phyloP scores from a whole-genome alignment of 1,139 yeast genomes.

The Yamadazyma dushanensis region DNA sequence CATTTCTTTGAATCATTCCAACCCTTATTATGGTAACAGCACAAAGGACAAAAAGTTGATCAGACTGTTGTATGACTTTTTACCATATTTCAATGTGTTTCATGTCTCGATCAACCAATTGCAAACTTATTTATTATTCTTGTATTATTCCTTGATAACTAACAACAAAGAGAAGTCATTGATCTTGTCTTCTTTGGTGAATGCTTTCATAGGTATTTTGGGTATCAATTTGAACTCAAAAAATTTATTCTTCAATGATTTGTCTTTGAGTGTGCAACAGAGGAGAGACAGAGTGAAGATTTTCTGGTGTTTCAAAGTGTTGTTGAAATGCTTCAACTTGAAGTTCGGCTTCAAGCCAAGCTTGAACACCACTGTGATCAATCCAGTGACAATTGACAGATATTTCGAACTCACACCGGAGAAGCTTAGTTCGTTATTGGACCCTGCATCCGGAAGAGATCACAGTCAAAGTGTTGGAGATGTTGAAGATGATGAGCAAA shows the following conservation, averaged over 20 bases:
- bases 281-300: slow-evolving; percentile 54
- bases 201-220: slow-evolving; percentile 47
- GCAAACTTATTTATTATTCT: slow-evolving; percentile 43
- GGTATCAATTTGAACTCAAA: slow-evolving; percentile 50
- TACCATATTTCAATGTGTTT: slow-evolving; percentile 48
- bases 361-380: slow-evolving; percentile 48
- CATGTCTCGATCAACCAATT: slow-evolving; percentile 43
- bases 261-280: slow-evolving; percentile 37
- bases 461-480: slow-evolving; percentile 4
- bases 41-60: slow-evolving; percentile 23
- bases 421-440: slow-evolving; percentile 39
- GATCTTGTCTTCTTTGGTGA: slow-evolving; percentile 41
- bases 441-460: slow-evolving; percentile 16
- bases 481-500: slow-evolving; percentile 13
- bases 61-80: slow-evolving; percentile 43
- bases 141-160: slow-evolving; percentile 45
- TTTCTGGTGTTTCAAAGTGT: slow-evolving; percentile 60
- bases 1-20: slow-evolving; percentile 38
- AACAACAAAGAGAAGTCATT: slow-evolving; percentile 50
- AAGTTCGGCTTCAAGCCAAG: slow-evolving; percentile 53
- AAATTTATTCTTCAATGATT: slow-evolving; percentile 47
- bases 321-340: slow-evolving; percentile 51
- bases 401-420: slow-evolving; percentile 51
- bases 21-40: slow-evolving; percentile 33
- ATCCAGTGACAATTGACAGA: slow-evolving; percentile 50